Evolutionary conservation across 495 filamentous ascomycete genomes (phyloP).

Genomic region (Daldinia childiae): DNA sequence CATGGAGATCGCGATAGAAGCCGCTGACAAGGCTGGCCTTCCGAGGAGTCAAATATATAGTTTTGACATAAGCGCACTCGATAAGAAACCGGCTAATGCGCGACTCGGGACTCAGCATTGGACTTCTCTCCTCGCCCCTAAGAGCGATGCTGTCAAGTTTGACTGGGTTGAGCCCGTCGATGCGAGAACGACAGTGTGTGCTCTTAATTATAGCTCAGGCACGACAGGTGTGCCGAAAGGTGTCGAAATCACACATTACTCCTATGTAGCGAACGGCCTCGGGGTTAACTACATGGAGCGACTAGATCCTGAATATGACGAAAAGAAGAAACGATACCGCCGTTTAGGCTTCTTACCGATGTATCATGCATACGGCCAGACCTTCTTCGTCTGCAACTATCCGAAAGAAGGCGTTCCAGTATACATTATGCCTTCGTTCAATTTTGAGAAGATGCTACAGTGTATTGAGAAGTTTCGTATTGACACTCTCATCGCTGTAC

Average conservation of each 20-base stretch:
- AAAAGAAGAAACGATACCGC: slow-evolving; percentile 42
- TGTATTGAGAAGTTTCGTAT: slow-evolving; percentile 74
- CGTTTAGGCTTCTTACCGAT: slow-evolving; percentile 71
- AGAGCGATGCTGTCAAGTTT: slow-evolving; percentile 56
- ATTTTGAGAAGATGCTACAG: slow-evolving; percentile 74
- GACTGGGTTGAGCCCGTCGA: slow-evolving; percentile 53
- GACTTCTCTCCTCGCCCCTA: slow-evolving; percentile 53
- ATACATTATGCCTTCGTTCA: slow-evolving; percentile 79
- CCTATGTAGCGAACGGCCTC: slow-evolving; percentile 74
- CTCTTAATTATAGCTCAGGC: slow-evolving; percentile 77
- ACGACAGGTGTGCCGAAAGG: slow-evolving; percentile 89
- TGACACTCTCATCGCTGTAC: slow-evolving; percentile 66
- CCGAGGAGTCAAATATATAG: slow-evolving; percentile 58
- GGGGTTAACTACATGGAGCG: slow-evolving; percentile 60
- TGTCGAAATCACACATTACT: slow-evolving; percentile 78
- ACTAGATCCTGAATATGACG: slow-evolving; percentile 55
- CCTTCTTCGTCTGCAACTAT: slow-evolving; percentile 53
- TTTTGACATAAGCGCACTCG: slow-evolving; percentile 57
- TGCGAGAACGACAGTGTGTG: slow-evolving; percentile 50
- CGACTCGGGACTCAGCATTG: slow-evolving; percentile 52
- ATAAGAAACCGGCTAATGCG: slow-evolving; percentile 51
- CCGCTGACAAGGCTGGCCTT: slow-evolving; percentile 73
- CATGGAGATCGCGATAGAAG: slow-evolving; percentile 70
- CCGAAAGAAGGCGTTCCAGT: slow-evolving; percentile 57
- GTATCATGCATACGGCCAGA: slow-evolving; percentile 74